Base-by-base conservation (phyloP, 352 stramenopile genomes). In the Globisporangium mamillatum region DNA sequence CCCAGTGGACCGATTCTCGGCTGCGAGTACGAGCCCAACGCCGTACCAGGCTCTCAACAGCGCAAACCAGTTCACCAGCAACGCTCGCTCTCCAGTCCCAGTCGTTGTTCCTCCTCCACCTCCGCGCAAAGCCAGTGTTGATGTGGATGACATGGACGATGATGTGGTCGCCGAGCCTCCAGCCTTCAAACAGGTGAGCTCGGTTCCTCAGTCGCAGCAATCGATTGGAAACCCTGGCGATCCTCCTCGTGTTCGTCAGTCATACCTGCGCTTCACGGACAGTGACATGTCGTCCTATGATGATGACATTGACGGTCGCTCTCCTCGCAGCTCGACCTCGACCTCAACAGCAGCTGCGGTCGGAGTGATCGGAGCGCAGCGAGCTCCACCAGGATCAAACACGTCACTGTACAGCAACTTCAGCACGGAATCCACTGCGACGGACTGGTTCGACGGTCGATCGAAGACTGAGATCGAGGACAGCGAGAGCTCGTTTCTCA, bases 381-480 rank as follows among this genome's bases (percentile, higher is more conserved):
- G 78, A 62, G 68, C 72, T 59, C 64, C 72, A 56, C 64, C 76
- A 78, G 44, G 55, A 34, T 86, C 79, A 10, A 86, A 76, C 53
- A 82, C 83, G 53, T 88, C 79, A 34, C 75, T 80, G 25, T 62
- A 67, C 24, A 78, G 70, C 5, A 65, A 78, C 68, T 84, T 82
- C 41, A 74, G 75, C 36, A 68, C 68, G 29, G 76, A 77, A 25
- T 81, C 68, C 53, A 81, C 68, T 46, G 69, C 66, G 48, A 80
- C 70, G 20, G 73, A 75, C 24, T 82, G 77, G 80, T 83, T 88
- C 60, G 73, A 76, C 48, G 46, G 38, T 3, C 72, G 78, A 24
- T 86, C 80, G 24, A 86, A 84, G 63, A 84, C 76, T 1, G 80
- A 82, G 61, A 64, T 78, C 38, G 82, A 76, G 16, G 74, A 72